Conservation (phyloP, 176 grass and related monocot species). For the Lolium rigidum region DNA sequence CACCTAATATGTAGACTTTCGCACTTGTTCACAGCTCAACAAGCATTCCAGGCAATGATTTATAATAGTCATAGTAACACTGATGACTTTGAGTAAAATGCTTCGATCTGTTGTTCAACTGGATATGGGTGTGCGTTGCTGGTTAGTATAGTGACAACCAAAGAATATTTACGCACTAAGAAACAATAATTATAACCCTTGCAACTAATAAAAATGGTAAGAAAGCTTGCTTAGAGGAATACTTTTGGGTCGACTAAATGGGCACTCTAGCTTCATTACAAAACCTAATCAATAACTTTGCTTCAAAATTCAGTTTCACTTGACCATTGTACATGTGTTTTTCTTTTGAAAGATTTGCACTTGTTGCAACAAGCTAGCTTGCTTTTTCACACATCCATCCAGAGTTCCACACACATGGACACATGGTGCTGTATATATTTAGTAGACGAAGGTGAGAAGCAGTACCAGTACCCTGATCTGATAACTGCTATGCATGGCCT, state of each 20-base stretch:
- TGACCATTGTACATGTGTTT: background rate
- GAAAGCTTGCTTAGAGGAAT: background rate
- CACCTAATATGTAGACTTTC: constrained; percentile 46
- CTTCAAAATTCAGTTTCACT: background rate
- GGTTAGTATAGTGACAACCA: background rate
- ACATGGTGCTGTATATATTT: background rate
- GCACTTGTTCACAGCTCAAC: constrained; percentile 11
- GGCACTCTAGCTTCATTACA: background rate
- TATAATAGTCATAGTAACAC: background rate
- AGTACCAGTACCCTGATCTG: background rate
- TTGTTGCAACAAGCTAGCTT: background rate
- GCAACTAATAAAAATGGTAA: background rate
- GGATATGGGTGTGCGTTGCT: background rate
- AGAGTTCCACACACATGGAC: background rate
- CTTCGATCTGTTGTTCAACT: background rate
- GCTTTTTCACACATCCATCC: background rate
- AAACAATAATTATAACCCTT: background rate
- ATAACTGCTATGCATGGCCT: background rate
- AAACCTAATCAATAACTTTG: background rate
- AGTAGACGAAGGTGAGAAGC: background rate
- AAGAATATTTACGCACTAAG: background rate
- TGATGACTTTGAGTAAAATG: background rate
- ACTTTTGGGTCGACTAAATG: background rate
- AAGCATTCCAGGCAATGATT: background rate
- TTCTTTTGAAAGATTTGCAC: background rate